phyloP scores from a whole-genome alignment of 371 early-diverging fungal species.

The Apophysomyces trapeziformis region DNA sequence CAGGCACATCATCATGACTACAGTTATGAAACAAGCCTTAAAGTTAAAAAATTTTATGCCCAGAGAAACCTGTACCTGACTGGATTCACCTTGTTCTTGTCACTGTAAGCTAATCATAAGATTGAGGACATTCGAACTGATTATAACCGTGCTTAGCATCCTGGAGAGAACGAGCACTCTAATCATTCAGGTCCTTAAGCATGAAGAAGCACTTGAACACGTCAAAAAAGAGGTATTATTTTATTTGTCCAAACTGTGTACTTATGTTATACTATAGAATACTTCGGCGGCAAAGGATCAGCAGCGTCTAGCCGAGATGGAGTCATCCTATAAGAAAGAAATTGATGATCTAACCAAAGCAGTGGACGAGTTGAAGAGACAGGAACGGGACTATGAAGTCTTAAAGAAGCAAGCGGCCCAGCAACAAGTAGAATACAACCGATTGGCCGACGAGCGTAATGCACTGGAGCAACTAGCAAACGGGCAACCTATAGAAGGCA shows the following conservation, averaged over 20 bases:
- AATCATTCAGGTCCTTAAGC: constrained; percentile 64
- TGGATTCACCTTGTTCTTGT: constrained; percentile 84
- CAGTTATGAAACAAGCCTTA: constrained; percentile 59
- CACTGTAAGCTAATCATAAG: constrained; percentile 50
- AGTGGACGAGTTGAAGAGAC: constrained; percentile 55
- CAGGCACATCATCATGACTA: constrained; percentile 33
- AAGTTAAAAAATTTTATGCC: constrained; percentile 77
- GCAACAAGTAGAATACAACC: constrained; percentile 71
- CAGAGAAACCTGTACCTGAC: constrained; percentile 91
- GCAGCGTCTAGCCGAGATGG: constrained; percentile 31
- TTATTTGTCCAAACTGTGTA: not conserved
- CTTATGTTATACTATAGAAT: constrained; percentile 14
- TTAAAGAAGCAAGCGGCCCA: constrained; percentile 79
- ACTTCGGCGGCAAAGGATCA: constrained; percentile 23
- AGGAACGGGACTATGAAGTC: constrained; percentile 65
- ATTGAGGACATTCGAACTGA: not conserved
- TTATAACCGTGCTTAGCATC: constrained; percentile 37
- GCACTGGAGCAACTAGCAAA: constrained; percentile 45
- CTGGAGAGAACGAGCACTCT: constrained; percentile 73
- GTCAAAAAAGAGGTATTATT: constrained; percentile 50
- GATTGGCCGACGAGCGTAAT: constrained; percentile 73
- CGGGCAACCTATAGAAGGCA: constrained; percentile 15
- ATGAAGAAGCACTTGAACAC: constrained; percentile 64
- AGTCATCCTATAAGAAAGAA: constrained; percentile 28
- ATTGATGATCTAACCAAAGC: constrained; percentile 33